These are phyloP conservation scores for Actinidia chinensis DNA, from an alignment of 179 eudicot species.

Conservation along the genomic window DNA sequence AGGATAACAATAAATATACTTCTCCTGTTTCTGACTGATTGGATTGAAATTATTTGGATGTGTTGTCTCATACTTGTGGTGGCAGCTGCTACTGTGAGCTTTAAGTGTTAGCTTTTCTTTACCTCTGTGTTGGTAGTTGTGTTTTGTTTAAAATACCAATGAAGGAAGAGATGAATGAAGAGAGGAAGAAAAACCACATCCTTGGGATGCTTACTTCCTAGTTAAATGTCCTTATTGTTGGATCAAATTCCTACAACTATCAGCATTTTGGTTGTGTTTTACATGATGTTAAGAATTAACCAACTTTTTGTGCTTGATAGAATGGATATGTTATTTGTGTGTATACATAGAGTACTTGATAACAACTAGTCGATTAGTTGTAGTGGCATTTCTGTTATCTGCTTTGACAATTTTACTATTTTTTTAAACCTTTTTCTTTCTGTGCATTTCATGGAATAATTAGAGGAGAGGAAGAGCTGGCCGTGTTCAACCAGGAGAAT, in stretches of 20 bases:
- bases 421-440: not conserved
- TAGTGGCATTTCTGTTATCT: not conserved
- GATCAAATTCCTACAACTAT: not conserved
- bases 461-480: slow-evolving; percentile 94
- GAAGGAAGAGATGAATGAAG: not conserved
- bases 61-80: not conserved
- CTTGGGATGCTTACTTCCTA: slow-evolving; percentile 8
- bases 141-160: slow-evolving; percentile 3
- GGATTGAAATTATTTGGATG: not conserved
- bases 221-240: not conserved
- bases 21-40: not conserved
- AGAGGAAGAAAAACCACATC: not conserved
- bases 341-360: not conserved
- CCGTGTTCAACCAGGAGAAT: slow-evolving; percentile 86
- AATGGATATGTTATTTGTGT: not conserved
- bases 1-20: not conserved
- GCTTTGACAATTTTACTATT: not conserved
- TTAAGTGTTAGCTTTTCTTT: slow-evolving; percentile 6
- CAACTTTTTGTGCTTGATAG: slow-evolving; percentile 4
- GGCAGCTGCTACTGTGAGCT: slow-evolving; percentile 11
- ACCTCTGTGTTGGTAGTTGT: not conserved
- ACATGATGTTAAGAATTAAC: not conserved
- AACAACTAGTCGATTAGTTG: not conserved
- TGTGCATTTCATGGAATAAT: not conserved
- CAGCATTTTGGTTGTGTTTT: not conserved